phyloP scores from a whole-genome alignment of 495 filamentous ascomycete species.

The Podospora pseudoanserina region DNA sequence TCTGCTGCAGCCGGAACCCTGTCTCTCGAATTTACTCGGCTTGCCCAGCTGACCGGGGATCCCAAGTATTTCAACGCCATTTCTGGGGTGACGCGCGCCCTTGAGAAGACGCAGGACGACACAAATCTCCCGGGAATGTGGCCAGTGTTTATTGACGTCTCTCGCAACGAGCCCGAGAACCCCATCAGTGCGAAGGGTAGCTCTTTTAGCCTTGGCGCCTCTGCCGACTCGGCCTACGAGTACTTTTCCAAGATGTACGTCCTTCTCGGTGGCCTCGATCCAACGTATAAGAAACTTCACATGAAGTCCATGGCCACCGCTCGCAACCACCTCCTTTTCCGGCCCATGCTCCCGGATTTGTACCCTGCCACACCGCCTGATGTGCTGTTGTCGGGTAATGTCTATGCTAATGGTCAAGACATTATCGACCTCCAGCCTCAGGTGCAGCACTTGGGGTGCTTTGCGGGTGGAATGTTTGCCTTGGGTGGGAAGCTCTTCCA shows the following conservation, averaged over 20 bases:
- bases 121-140: slow-evolving; percentile 79
- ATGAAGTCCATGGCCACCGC: slow-evolving; percentile 58
- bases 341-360: slow-evolving; percentile 54
- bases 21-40: slow-evolving; percentile 78
- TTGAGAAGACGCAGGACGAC: slow-evolving; percentile 62
- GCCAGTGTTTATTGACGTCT: slow-evolving; percentile 65
- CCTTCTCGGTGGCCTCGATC: slow-evolving; percentile 39
- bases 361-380: slow-evolving; percentile 43
- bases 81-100: slow-evolving; percentile 67
- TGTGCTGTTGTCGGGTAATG: slow-evolving; percentile 61
- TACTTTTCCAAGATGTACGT: slow-evolving; percentile 74
- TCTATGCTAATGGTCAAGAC: slow-evolving; percentile 22
- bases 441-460: slow-evolving; percentile 61
- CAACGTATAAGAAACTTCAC: slow-evolving; percentile 42
- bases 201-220: slow-evolving; percentile 64
- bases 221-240: slow-evolving; percentile 81
- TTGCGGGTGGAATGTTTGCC: slow-evolving; percentile 88
- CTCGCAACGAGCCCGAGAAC: slow-evolving; percentile 10
- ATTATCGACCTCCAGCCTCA: slow-evolving; percentile 33
- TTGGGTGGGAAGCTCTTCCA: slow-evolving; percentile 75
- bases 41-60: slow-evolving; percentile 78
- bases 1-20: slow-evolving; percentile 73
- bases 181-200: slow-evolving; percentile 29
- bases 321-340: slow-evolving; percentile 66
- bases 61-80: slow-evolving; percentile 80